A percentile compares a stretch with the other conserved stretches of the same genome.
phyloP scores from a whole-genome alignment of 805 yeast genomes.

The Sugiyamaella marilandica region DNA sequence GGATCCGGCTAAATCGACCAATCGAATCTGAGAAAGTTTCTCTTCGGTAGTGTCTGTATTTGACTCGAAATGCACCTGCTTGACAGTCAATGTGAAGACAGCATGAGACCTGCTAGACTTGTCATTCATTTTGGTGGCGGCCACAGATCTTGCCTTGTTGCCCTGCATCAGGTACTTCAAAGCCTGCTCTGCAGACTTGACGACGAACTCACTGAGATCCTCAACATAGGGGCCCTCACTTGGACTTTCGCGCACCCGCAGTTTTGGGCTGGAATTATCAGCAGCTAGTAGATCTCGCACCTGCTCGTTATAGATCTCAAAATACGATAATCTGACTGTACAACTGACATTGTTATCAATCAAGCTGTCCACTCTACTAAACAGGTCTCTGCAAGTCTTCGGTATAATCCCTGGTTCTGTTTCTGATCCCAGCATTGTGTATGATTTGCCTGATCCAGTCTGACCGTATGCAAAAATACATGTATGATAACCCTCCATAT shows the following conservation, averaged over 20 bases:
- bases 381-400: conserved; percentile 48
- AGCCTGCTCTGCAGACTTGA: conserved; percentile 49
- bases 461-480: conserved; percentile 79
- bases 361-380: conserved; percentile 39
- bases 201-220: conserved; percentile 48
- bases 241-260: conserved; percentile 63
- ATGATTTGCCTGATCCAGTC: conserved; percentile 80
- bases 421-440: conserved; percentile 66
- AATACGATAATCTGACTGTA: conserved; percentile 52
- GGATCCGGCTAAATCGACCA: conserved; percentile 82
- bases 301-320: conserved; percentile 75
- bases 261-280: conserved; percentile 20
- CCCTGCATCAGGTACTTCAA: conserved; percentile 47
- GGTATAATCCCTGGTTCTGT: conserved; percentile 64
- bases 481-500: conserved; percentile 65
- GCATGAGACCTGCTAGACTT: conserved; percentile 79
- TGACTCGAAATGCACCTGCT: conserved; percentile 46
- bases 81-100: conserved; percentile 57
- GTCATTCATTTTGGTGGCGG: conserved; percentile 68
- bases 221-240: conserved; percentile 70
- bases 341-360: conserved; percentile 37
- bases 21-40: conserved; percentile 54
- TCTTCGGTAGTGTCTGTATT: conserved; percentile 37
- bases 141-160: conserved; percentile 55
- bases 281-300: conserved; percentile 55